phyloP scores from a whole-genome alignment of 306 rosid genomes.

The Macrotyloma uniflorum region DNA sequence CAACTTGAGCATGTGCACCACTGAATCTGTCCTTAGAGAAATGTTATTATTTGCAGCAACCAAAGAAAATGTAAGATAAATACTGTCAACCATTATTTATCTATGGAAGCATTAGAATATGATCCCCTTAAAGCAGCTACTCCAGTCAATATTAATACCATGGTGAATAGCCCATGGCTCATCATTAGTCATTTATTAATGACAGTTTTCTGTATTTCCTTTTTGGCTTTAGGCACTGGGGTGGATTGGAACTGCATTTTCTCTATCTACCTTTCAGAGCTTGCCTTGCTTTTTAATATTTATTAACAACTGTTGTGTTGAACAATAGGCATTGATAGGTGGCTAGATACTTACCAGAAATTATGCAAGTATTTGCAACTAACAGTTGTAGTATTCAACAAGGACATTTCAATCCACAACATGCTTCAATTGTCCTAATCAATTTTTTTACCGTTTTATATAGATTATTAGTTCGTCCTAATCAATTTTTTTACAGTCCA shows the following conservation, averaged over 20 bases:
- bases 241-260: not conserved
- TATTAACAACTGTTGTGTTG: not conserved
- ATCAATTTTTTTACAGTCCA: too few species aligned
- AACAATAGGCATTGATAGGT: not conserved
- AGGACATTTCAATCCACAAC: too few species aligned
- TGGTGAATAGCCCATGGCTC: too few species aligned
- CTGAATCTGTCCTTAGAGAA: not conserved
- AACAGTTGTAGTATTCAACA: not conserved
- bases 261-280: not conserved
- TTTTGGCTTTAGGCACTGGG: not conserved
- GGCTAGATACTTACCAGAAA: not conserved
- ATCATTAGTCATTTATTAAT: too few species aligned
- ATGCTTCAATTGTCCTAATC: too few species aligned
- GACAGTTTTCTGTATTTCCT: not conserved
- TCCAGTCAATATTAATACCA: too few species aligned
- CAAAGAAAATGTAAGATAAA: not conserved
- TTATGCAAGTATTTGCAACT: not conserved
- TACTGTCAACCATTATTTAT: not conserved
- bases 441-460: too few species aligned
- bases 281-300: not conserved
- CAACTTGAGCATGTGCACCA: not conserved
- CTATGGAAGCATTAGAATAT: too few species aligned
- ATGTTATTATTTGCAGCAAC: not conserved
- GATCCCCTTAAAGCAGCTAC: too few species aligned
- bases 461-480: too few species aligned